phyloP scores from a whole-genome alignment of 2,329 filamentous ascomycete species.

The Nakataea oryzae region DNA sequence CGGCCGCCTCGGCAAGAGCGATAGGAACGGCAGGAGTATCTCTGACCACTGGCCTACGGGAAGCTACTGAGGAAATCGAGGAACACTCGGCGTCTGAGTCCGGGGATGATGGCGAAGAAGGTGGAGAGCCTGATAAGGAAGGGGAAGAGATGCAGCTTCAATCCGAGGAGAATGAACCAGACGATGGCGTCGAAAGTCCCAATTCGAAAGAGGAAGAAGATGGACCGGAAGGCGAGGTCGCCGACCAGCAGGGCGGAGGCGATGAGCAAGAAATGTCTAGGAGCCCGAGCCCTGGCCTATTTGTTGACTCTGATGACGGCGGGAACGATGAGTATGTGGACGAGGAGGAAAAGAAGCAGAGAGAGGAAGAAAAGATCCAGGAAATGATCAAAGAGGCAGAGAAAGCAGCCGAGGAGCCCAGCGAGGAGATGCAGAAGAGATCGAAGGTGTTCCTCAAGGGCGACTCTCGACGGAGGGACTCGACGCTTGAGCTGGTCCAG shows the following conservation, averaged over 20 bases:
- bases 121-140: constrained; percentile 7
- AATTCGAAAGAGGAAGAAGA: constrained; percentile 2
- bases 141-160: no score
- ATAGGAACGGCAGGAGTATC: neutral
- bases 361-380: constrained; percentile 11
- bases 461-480: constrained; percentile 43
- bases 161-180: neutral
- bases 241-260: constrained; percentile 3
- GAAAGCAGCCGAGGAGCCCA: constrained; percentile 11
- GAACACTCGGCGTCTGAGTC: constrained; percentile 8
- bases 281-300: neutral
- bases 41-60: neutral
- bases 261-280: constrained; percentile 7
- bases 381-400: constrained; percentile 14
- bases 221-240: neutral
- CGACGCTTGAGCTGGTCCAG: constrained; percentile 42
- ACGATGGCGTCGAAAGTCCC: neutral
- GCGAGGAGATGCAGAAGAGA: constrained; percentile 29
- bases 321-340: constrained; percentile 9
- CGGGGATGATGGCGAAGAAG: constrained; percentile 9
- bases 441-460: constrained; percentile 39
- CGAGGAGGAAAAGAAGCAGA: constrained; percentile 1
- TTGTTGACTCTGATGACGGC: constrained; percentile 4
- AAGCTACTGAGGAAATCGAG: constrained; percentile 8
- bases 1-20: constrained; percentile 5